Evolutionary conservation across 768 basidiomycete species (phyloP), one percentile per base, ranked within the genome.

Genomic region (Termitomyces sp.): DNA sequence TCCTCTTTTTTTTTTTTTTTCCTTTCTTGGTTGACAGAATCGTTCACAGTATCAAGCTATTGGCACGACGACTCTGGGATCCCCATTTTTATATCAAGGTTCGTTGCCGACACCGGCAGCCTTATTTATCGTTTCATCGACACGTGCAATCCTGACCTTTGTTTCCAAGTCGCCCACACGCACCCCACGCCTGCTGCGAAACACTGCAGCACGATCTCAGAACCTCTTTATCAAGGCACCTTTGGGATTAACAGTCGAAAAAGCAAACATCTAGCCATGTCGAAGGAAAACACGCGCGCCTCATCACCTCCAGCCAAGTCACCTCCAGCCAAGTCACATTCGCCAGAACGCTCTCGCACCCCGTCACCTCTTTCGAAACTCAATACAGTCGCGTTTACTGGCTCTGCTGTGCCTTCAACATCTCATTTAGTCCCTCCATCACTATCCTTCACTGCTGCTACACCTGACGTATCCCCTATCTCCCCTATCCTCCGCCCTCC

Each of bases 51-150:
- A 69, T 65, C 69, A 68, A 67, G 55, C 62, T 57, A 55, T 57
- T 61, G 66, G 69, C 59, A 67, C 62, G 37, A 40, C 58, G 34
- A 54, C 56, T 45, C 66, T 75, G 31, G 74, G 72, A 60, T 72
- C 74, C 38, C 72, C 75, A 37, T 74, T 77, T 73, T 69, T 75
- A 65, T 66, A 73, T 56, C 73, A 74, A 69, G 66, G 75, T 74
- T 37, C 51, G 71, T 63, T 37, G 34, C 48, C 56, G 41, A 45
- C 23, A n/a, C n/a, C n/a, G 29, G 3, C 7, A 29, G 23, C 48
- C 48, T 45, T 50, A 47, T 53, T 35, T 34, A 48, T 32, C 45
- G 29, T 38, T 46, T 34, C n/a, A 21, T 54, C 40, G n/a, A 29
- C 61, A 62, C 61, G 58, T 59, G 61, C 53, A 29, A 43, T 58